Evolutionary conservation across 2,329 filamentous ascomycete species (phyloP).

Genomic region (Neurospora sp.): DNA sequence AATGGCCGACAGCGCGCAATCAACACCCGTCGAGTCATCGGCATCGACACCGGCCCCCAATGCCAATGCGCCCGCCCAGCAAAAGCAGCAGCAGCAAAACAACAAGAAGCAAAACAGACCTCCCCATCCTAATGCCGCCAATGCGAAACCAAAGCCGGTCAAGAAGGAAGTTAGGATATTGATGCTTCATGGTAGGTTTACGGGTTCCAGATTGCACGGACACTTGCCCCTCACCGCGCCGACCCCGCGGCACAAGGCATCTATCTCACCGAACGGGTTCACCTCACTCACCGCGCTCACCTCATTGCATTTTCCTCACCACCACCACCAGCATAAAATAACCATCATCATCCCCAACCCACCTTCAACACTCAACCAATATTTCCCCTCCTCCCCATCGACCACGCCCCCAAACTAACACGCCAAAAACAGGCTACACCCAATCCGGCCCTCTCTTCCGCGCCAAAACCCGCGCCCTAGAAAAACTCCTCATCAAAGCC

Average conservation of each 20-base stretch:
- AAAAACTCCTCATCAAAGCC: conserved; percentile 68
- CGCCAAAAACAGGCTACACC: conserved; percentile 56
- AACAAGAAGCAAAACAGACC: conserved; percentile 2
- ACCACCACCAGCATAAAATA: background rate
- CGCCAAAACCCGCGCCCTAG: conserved; percentile 77
- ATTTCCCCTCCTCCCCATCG: too few species aligned
- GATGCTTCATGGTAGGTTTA: conserved; percentile 59
- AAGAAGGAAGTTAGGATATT: conserved; percentile 55
- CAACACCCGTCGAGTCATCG: background rate
- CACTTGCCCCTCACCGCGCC: background rate
- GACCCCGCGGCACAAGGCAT: background rate
- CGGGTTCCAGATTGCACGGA: background rate
- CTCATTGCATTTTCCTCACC: background rate
- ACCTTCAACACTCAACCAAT: too few species aligned
- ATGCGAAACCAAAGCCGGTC: conserved; percentile 21
- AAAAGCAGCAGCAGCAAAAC: background rate
- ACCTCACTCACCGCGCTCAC: background rate
- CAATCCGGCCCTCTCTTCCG: conserved; percentile 81
- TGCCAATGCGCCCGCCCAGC: background rate
- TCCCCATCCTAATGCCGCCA: background rate
- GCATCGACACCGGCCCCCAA: background rate
- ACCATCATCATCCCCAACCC: too few species aligned
- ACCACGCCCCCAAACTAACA: too few species aligned
- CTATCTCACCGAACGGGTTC: background rate
- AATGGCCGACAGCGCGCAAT: background rate